Conservation (phyloP, 1,284 basidiomycete species). For the Cystobasidiaceae sp. region DNA sequence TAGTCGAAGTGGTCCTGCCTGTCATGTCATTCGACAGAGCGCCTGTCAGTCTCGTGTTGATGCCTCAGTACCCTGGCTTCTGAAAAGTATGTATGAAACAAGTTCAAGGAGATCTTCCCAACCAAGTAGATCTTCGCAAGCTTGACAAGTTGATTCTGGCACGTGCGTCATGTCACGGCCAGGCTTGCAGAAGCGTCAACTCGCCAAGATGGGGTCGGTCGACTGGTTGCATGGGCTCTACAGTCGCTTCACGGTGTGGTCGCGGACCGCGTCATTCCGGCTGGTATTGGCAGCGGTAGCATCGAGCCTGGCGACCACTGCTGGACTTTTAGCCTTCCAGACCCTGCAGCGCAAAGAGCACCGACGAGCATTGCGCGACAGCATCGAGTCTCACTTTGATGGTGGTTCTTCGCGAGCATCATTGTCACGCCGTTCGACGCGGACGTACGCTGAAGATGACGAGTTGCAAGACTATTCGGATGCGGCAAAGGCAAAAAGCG, state of each 20-base stretch:
- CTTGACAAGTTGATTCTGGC: no score
- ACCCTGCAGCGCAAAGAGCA: slow-evolving; percentile 12
- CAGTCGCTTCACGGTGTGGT: neutral
- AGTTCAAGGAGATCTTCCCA: no score
- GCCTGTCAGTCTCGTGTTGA: no score
- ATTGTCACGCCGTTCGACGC: neutral
- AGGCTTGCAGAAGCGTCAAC: no score
- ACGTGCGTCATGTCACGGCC: no score
- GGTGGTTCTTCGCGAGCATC: neutral
- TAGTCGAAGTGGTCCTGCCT: no score
- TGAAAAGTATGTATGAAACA: no score
- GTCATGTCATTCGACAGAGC: no score
- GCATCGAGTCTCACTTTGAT: slow-evolving; percentile 8
- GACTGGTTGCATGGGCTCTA: neutral
- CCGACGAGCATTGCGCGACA: slow-evolving; percentile 15
- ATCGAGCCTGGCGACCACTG: slow-evolving; percentile 2
- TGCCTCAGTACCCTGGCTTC: no score
- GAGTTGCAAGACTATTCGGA: slow-evolving; percentile 25
- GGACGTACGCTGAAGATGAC: slow-evolving; percentile 5
- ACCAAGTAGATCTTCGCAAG: no score
- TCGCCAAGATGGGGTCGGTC: slow-evolving; percentile 1
- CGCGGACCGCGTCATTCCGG: neutral
- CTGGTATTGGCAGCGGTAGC: slow-evolving; percentile 4
- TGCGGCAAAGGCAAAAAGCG: neutral
- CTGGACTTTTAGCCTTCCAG: slow-evolving; percentile 14